Conservation (phyloP, 345 rosid genomes). For the Psidium guajava region DNA sequence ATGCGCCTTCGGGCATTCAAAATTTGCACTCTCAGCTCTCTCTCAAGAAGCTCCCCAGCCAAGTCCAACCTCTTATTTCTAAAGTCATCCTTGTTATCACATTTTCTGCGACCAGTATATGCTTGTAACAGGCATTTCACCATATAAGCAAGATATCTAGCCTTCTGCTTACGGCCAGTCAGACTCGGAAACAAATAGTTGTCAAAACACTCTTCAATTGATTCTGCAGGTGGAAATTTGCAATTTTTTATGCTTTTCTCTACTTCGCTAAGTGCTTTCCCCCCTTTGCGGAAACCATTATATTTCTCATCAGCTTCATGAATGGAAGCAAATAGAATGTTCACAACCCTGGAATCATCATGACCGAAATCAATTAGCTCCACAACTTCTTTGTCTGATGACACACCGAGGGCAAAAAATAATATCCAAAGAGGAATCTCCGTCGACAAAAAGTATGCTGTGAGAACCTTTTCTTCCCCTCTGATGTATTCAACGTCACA, state of each 20-base stretch:
- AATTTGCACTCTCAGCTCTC: constrained; percentile 69
- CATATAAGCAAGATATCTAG: constrained; percentile 81
- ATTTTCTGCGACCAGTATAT: constrained; percentile 55
- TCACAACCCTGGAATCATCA: constrained; percentile 38
- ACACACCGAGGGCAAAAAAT: constrained; percentile 71
- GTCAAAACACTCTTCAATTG: constrained; percentile 42
- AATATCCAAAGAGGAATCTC: constrained; percentile 75
- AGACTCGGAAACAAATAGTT: constrained; percentile 60
- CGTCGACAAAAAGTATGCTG: constrained; percentile 53
- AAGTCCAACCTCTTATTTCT: constrained; percentile 78
- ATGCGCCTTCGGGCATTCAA: constrained; percentile 63
- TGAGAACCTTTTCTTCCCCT: constrained; percentile 58
- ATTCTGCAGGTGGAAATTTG: constrained; percentile 69
- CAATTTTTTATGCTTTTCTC: constrained; percentile 26
- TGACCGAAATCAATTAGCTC: constrained; percentile 43
- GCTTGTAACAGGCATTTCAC: constrained; percentile 73
- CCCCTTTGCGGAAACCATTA: constrained; percentile 33
- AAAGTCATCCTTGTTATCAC: constrained; percentile 67
- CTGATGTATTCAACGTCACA: constrained; percentile 28
- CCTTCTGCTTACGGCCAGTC: constrained; percentile 42
- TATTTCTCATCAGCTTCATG: constrained; percentile 54
- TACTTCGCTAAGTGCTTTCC: constrained; percentile 25
- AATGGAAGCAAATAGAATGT: constrained; percentile 52
- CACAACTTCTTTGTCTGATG: constrained; percentile 59
- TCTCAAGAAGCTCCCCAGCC: constrained; percentile 77